Base-by-base conservation (phyloP, 495 filamentous ascomycete species). In the Choiromyces venosus region DNA sequence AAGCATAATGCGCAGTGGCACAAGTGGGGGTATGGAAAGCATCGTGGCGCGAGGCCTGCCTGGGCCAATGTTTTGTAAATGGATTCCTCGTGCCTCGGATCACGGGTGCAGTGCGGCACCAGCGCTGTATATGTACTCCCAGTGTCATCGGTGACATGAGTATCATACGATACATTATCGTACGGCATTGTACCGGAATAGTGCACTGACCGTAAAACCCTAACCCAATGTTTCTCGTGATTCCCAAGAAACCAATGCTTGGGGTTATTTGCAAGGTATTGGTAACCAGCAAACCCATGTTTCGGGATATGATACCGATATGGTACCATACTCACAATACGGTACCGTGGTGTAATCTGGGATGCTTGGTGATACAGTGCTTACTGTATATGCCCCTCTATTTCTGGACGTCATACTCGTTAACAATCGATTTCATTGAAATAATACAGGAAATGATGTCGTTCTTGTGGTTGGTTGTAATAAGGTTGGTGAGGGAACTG, bases 201-300 rank as follows among this genome's bases (percentile, higher is more conserved):
- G 52, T 18, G 52, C 52, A 61, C 52, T 61, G 52, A 61, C 52
- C 25, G 18, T 16, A 61, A 33, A 61, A 61, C 52, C 52, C 52
- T 61, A 61, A 61, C 25, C 52, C 52, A 61, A 61, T 16, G 10
- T 61, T 56, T 61, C 52, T 61, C 52, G 52, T 61, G 52, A 61
- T 61, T 29, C 12, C 25, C 18, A 29, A 61, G 25, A 33, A 61
- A 18, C 52, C 25, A 12, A 61, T 61, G 52, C 25, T 18, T 33
- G 40, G 52, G 52, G 52, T 56, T 61, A 29, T 33, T 61, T 61
- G 25, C 52, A 61, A 61, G 25, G 52, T 61, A 61, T 61, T 61
- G 52, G 25, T 29, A 61, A 14, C 52, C 25, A 61, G 52, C 25
- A 29, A 61, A 61, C 33, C 52, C 52, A 61, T 61, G 52, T 61